phyloP scores from a whole-genome alignment of 2,329 filamentous ascomycete genomes.

The Pseudogymnoascus verrucosus region DNA sequence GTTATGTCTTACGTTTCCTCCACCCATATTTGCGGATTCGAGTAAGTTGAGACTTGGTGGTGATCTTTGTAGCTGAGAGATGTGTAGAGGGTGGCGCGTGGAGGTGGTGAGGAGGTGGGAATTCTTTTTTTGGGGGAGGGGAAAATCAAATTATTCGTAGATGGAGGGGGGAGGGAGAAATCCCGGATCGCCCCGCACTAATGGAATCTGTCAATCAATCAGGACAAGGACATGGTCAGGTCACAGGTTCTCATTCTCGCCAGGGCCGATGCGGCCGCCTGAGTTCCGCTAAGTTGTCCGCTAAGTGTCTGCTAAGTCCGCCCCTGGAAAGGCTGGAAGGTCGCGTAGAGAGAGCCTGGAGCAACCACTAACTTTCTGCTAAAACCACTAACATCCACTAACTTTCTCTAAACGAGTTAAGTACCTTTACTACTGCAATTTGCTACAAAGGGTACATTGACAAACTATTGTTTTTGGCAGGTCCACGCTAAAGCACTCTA shows the following conservation, averaged over 20 bases:
- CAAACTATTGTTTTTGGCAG: neutral
- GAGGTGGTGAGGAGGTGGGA: neutral
- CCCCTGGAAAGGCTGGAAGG: neutral
- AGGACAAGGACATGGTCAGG: neutral
- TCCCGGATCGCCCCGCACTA: neutral
- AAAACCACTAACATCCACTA: too few species aligned
- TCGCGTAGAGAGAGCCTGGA: neutral
- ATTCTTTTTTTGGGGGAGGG: neutral
- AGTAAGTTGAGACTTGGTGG: neutral
- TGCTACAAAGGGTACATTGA: neutral
- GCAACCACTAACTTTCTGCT: neutral
- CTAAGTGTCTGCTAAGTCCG: neutral
- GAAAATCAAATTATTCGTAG: neutral
- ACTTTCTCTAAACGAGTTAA: neutral
- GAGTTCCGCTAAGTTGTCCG: neutral
- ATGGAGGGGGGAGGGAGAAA: neutral
- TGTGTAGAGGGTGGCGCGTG: neutral
- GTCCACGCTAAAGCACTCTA: neutral
- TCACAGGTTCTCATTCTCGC: neutral
- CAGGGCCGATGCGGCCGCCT: neutral
- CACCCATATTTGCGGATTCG: conserved; percentile 1
- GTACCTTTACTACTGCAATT: neutral
- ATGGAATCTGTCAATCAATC: neutral
- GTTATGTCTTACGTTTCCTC: conserved; percentile 8
- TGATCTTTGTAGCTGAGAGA: neutral